Conservation (phyloP, 108 stramenopile species). For the Fragilaria crotonensis region DNA sequence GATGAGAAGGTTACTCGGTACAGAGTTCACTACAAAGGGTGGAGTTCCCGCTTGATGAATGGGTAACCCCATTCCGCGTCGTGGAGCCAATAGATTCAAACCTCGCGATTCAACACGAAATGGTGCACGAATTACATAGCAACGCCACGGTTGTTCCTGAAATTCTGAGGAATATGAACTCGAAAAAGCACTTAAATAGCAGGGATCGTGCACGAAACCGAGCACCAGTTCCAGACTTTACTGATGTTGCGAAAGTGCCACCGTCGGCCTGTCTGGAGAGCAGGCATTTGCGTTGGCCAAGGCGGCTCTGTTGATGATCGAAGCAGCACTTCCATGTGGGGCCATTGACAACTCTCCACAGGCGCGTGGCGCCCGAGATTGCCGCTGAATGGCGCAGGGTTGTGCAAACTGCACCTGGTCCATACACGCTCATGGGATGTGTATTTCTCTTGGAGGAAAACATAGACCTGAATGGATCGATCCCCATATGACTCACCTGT, state of each 20-base stretch:
- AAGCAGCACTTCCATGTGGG: conserved; percentile 72
- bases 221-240: conserved; percentile 43
- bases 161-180: conserved; percentile 38
- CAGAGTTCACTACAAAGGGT: conserved; percentile 67
- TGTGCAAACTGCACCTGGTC: conserved; percentile 50
- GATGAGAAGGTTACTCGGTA: conserved; percentile 40
- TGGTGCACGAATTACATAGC: conserved; percentile 31
- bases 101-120: conserved; percentile 33
- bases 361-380: conserved; percentile 54
- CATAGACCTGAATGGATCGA: conserved; percentile 58
- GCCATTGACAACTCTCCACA: conserved; percentile 43
- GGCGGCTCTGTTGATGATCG: conserved; percentile 69
- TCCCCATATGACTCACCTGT: conserved; percentile 51
- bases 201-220: conserved; percentile 48
- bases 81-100: conserved; percentile 65
- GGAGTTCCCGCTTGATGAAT: conserved; percentile 82
- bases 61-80: conserved; percentile 62
- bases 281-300: conserved; percentile 51
- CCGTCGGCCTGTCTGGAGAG: conserved; percentile 37
- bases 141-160: conserved; percentile 31
- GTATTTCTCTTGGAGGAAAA: conserved; percentile 64
- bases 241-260: conserved; percentile 25
- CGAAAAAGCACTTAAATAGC: conserved; percentile 37
- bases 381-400: conserved; percentile 57
- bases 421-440: conserved; percentile 57